Evolutionary conservation across 176 grass and related monocot genomes (phyloP), one percentile per base, ranked within the genome.

Genomic region (Zoysia pacifica): DNA sequence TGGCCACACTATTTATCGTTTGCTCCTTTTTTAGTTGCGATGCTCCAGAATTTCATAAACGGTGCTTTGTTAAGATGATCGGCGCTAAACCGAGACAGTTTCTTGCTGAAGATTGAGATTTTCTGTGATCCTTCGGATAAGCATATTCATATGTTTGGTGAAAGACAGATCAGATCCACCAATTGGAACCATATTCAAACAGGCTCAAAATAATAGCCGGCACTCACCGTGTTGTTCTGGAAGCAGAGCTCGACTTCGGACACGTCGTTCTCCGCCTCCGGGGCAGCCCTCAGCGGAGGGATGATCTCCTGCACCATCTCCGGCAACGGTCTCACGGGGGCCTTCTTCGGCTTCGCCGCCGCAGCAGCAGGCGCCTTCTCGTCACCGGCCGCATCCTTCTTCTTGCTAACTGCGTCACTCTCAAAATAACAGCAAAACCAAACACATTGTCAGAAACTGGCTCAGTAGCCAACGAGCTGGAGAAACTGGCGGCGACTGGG

Each of bases 301-400:
- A 97, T 97, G 71, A 97, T 74, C 58, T 97, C 86, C 81, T 89
- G 69, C 95, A 98, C 95, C 83, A 98, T 85, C 81, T 98, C 92
- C 13, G 92, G 90, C 86, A 98, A 48, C 10, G 87, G 67, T 77
- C 87, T 93, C n/a, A 68, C 75, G 0, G 86, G 62, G 18, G 88
- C 83, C 77, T 93, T 98, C 80, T 93, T 94, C n/a, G 88, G 86
- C 87, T 94, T 98, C 18, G 44, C 76, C 0, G 84, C 84, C 9
- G 73, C 80, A 1, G 91, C 62, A 28, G 78, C 51, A 47, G 75
- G 58, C 73, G 63, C 89, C 69, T 83, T 82, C 55, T 78, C 81
- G 7, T 74, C 85, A 58, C 62, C 69, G n/a, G 51, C 81, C 13
- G 73, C 78, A 39, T 72, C 73, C 73, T 77, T 77, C 16, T 85